Base-by-base conservation (phyloP, 1,284 basidiomycete genomes). In the Schizophyllum commune region DNA sequence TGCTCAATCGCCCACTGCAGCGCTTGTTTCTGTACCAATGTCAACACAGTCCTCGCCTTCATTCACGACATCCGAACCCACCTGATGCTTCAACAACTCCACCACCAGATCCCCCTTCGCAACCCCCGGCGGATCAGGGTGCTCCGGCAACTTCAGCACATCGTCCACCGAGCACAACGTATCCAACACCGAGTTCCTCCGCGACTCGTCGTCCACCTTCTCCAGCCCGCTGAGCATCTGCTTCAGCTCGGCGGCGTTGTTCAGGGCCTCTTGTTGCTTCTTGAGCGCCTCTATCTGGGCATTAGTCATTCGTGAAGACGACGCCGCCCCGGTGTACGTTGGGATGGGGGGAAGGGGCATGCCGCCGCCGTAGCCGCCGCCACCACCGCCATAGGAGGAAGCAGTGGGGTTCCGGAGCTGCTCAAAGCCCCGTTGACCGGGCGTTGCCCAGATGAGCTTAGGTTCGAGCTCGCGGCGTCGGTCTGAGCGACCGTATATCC, bases 41-140 rank as follows among this genome's bases (percentile, higher is more conserved):
- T 47, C 17, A 56, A 11, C 52, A 3, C 55, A 55, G 53, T 60
- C 55, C 47, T 17, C 52, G 27, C 58, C 34, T 22, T 21, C 11
- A 60, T 55, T 57, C 52, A 66, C 57, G 58, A 59, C 61, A 47
- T 67, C 63, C 20, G 52, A 64, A 62, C 72, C 52, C 60, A 87
- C 89, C 78, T 94, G 92, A 69, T 94, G 92, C 65, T 83, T 89
- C 20, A 94, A 70, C 39, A 94, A 75, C 68, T 94, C 80, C 9
- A 91, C 88, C 17, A 76, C 76, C 55, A 94, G 70, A 32, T 88
- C 78, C 1, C 88, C 89, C 21, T 72, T 85, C 19, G 75, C 76
- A 15, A 83, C 75, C 1, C 90, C 81, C 5, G 92, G 91, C 0
- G 92, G 90, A 64, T 78, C 79, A 8, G 85, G 78, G 68, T 89